Percentiles rank a stretch among this genome's conserved stretches.
Evolutionary conservation across 345 rosid genomes (phyloP).

Genomic region (Syzygium oleosum): DNA sequence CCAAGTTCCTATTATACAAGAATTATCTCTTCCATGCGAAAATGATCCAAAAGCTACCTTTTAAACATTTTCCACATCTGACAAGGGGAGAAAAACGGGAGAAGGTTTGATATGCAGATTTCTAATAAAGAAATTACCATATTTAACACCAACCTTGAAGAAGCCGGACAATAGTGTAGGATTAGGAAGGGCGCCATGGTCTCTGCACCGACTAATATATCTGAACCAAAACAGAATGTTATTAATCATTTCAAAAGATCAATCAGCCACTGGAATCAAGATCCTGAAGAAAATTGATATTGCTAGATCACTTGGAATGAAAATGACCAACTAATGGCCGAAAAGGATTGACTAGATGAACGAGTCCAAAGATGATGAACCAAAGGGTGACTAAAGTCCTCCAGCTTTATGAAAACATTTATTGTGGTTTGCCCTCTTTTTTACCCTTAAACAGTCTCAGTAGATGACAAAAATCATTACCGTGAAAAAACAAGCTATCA

Average conservation of each 20-base stretch:
- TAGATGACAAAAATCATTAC: background rate
- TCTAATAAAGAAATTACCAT: background rate
- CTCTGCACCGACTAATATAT: slow-evolving; percentile 54
- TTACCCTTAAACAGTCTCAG: background rate
- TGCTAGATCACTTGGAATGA: background rate
- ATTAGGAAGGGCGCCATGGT: slow-evolving; percentile 46
- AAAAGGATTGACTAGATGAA: background rate
- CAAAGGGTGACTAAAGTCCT: background rate
- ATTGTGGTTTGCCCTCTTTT: background rate
- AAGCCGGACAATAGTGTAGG: slow-evolving; percentile 45
- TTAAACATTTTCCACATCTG: background rate
- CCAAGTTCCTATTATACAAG: background rate
- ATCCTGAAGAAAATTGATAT: background rate
- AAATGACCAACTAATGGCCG: background rate
- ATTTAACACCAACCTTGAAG: slow-evolving; percentile 43
- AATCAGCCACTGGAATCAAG: background rate
- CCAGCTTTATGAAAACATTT: background rate
- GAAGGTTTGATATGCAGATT: background rate
- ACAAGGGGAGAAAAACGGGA: background rate
- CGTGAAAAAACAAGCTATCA: background rate
- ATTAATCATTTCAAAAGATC: background rate
- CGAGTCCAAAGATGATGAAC: background rate
- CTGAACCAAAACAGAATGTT: slow-evolving; percentile 20
- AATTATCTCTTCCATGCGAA: background rate
- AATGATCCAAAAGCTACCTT: background rate